These are phyloP conservation scores for Rosellinia necatrix DNA, from an alignment of 2,329 filamentous ascomycete genomes.

Conservation along the genomic window DNA sequence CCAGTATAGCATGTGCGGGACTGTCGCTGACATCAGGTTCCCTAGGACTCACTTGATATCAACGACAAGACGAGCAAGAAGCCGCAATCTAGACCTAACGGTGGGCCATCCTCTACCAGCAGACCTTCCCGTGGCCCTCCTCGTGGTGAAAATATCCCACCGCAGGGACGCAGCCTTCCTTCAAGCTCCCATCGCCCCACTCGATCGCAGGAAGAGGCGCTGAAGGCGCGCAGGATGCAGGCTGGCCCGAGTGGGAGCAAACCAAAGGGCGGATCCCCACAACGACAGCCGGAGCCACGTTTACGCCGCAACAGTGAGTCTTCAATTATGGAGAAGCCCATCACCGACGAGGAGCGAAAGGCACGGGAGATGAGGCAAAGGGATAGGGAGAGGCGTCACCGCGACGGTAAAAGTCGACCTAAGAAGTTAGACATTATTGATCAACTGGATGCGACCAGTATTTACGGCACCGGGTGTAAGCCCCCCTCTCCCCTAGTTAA, in stretches of 20 bases:
- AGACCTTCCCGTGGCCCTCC: slow-evolving; percentile 48
- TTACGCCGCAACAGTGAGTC: slow-evolving; percentile 80
- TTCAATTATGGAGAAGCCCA: slow-evolving; percentile 67
- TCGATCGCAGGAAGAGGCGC: slow-evolving; percentile 69
- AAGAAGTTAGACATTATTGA: slow-evolving; percentile 86
- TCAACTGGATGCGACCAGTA: slow-evolving; percentile 93
- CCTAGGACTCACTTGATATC: no score
- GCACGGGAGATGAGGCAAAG: slow-evolving; percentile 54
- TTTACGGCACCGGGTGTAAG: slow-evolving; percentile 89
- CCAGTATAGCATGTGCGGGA: neutral
- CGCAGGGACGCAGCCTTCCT: slow-evolving; percentile 48
- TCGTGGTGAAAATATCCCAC: slow-evolving; percentile 54
- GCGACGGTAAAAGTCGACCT: slow-evolving; percentile 54
- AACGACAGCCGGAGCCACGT: slow-evolving; percentile 51
- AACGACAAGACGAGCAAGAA: slow-evolving; percentile 56
- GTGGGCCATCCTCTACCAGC: slow-evolving; percentile 42
- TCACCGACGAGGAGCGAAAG: slow-evolving; percentile 64
- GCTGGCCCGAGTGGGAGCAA: slow-evolving; percentile 43
- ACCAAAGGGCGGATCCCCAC: slow-evolving; percentile 44
- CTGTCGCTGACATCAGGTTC: no score
- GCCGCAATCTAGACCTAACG: slow-evolving; percentile 35
- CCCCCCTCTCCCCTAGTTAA: slow-evolving; percentile 34
- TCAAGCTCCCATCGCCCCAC: slow-evolving; percentile 63
- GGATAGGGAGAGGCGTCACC: slow-evolving; percentile 56
- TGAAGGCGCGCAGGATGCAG: slow-evolving; percentile 53